Evolutionary conservation across 306 rosid genomes (phyloP).

Genomic region (Casuarina glauca): DNA sequence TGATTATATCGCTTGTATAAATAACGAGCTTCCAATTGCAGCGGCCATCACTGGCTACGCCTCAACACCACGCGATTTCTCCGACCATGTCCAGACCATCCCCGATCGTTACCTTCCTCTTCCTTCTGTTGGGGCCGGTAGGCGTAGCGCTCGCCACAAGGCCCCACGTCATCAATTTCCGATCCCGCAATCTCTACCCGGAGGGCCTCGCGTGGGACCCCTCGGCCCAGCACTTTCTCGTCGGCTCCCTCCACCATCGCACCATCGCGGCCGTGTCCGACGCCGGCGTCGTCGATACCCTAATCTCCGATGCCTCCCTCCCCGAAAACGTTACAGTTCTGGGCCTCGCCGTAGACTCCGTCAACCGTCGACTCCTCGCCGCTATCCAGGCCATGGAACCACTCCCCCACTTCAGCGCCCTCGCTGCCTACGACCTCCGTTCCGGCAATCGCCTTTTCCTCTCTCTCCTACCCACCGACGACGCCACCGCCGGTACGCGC

Average conservation of each 20-base stretch:
- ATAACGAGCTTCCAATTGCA: too few relatives aligned
- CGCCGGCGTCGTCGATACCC: conserved; percentile 62
- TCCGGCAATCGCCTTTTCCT: conserved; percentile 61
- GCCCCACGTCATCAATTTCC: conserved; percentile 66
- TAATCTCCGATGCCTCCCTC: conserved; percentile 61
- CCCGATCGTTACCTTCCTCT: conserved; percentile 8
- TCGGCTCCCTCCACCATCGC: conserved; percentile 60
- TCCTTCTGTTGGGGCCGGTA: conserved; percentile 15
- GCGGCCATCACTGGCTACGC: too few relatives aligned
- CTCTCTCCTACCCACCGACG: conserved; percentile 40
- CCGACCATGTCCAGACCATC: conserved; percentile 6
- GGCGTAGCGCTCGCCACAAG: conserved; percentile 36
- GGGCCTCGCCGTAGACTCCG: conserved; percentile 67
- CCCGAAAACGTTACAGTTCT: conserved; percentile 63
- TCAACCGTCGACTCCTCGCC: conserved; percentile 66
- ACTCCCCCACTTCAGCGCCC: conserved; percentile 66
- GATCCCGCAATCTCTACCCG: conserved; percentile 70
- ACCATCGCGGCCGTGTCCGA: conserved; percentile 59
- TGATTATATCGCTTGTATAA: too few relatives aligned
- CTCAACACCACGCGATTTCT: conserved; percentile 16
- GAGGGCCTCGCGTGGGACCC: conserved; percentile 78
- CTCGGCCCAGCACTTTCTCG: conserved; percentile 57
- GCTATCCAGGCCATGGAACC: conserved; percentile 46
- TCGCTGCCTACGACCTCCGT: conserved; percentile 75
- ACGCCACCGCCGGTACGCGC: neutral